Base-by-base conservation (phyloP, 441 rosid genomes). In the Populus trichocarpa region DNA sequence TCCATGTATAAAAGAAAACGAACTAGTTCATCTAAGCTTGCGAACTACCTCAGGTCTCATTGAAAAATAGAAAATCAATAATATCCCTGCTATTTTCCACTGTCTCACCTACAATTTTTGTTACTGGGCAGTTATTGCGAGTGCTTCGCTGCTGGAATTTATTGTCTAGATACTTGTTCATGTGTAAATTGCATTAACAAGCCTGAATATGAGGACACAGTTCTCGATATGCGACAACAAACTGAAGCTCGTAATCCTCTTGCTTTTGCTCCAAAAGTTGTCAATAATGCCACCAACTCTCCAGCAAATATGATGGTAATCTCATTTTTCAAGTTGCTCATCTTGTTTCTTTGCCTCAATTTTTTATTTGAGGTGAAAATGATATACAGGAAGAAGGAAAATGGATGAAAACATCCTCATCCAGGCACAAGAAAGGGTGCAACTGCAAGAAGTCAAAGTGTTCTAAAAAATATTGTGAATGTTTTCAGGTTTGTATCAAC, bases 371-470 rank as follows among this genome's bases (percentile, higher is more conserved):
- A 76, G 10, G 9, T 18, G 32, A 78, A 69, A 79, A 57, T 30
- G 22, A 35, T 70, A 36, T 73, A 28, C 88, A 88, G 92, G 85
- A 82, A 69, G 85, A 81, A 25, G 70, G 67, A 30, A 85, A 42
- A 74, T 8, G 40, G 80, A 71, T 77, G 25, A 77, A 83, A 16
- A 85, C 89, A 38, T 74, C 80, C 40, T 89, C 87, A 6, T 89
- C 85, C 68, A 83, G 89, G 78, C 90, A 91, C 73, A 88, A 83
- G 86, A 81, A 83, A 65, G 93, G 93, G 69, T 91, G 93, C 81
- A 88, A 89, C 70, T 91, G 95, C 85, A 89, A 84, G 82, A 91
- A 83, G 75, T 88, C 93, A 0, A 84, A 81, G 76, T 89, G 95
- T 75, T 83, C 81, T 32, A 91, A 91, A 74, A 86, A 85, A 71